Evolutionary conservation across 208 protist species (phyloP), one percentile per base, ranked within the genome.

Genomic region (Paratrypanosoma confusum): DNA sequence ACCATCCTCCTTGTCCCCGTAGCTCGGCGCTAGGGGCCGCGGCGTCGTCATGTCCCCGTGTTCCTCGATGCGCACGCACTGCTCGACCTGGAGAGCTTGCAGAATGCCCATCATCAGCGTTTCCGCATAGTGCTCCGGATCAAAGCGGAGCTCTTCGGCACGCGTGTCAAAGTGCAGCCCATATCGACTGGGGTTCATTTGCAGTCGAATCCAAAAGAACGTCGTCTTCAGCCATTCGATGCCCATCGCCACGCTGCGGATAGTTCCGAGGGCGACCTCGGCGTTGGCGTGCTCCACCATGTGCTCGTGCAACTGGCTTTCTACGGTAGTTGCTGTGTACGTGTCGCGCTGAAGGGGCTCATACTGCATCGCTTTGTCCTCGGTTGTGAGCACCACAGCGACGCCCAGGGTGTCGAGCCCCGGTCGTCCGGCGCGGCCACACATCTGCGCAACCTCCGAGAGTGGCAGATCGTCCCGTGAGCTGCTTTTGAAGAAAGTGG

Each of bases 391-490:
- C 32, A 97, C 80, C 7, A 96, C 58, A 11, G 88, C 93, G 11
- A 82, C 36, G 10, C 90, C 93, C 16, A 71, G 67, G 1, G 41
- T 57, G 51, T 97, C 89, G 36, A 92, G 61, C 11, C 85, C 78
- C 0, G 85, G 84, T 3, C 93, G 62, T 0, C 93, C 93, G 0
- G 93, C 89, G 11, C 93, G 64, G 0, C 93, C 93, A 23, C 99
- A 82, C 96, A 99, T 99, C 68, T 99, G 98, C 50, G 98, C 86
- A 2, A 99, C 81, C 62, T 99, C 98, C 3, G 99, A 76, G 10
- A 92, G 50, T 0, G 75, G 84, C 1, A 99, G 54, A 63, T 99
- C 96, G 38, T 86, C 76, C 10, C 81, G 61, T 18, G 71, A 71
- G 32, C 95, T 96, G 24, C 71, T 79, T 57, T 99, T 96, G 52